phyloP scores from a whole-genome alignment of 2,329 filamentous ascomycete genomes.

The Monilinia vaccinii-corymbosi region DNA sequence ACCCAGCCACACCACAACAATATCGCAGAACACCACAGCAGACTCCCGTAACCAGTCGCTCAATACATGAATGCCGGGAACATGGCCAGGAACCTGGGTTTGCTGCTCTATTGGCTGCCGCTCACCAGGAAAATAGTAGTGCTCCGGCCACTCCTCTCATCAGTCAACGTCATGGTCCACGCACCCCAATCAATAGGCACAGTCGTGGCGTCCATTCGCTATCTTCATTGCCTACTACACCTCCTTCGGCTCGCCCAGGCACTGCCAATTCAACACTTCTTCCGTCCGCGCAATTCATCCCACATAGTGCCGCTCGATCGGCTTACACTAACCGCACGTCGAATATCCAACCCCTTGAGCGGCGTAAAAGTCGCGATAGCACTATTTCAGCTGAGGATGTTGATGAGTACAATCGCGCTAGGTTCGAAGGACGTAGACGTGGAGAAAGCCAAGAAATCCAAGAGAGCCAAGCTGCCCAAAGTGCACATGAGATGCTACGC shows the following conservation, averaged over 20 bases:
- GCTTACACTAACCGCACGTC: constrained; percentile 24
- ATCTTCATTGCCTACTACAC: constrained; percentile 76
- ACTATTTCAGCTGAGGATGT: constrained; percentile 64
- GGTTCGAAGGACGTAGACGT: constrained; percentile 28
- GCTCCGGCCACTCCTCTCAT: constrained; percentile 58
- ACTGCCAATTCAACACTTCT: constrained; percentile 43
- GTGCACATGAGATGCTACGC: constrained; percentile 66
- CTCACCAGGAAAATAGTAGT: constrained; percentile 67
- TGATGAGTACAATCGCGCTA: constrained; percentile 46
- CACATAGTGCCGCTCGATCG: constrained; percentile 48
- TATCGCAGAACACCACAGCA: constrained; percentile 42
- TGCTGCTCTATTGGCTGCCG: constrained; percentile 64
- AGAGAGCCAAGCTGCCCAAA: constrained; percentile 70
- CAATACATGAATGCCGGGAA: constrained; percentile 31
- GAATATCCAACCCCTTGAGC: constrained; percentile 31
- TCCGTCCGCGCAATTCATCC: constrained; percentile 53
- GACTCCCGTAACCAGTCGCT: constrained; percentile 36
- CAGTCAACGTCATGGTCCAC: constrained; percentile 28
- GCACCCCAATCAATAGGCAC: constrained; percentile 49
- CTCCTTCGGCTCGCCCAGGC: constrained; percentile 42
- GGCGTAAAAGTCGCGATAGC: constrained; percentile 67
- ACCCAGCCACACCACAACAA: constrained; percentile 34
- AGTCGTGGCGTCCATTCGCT: constrained; percentile 71
- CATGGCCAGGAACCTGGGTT: constrained; percentile 54
- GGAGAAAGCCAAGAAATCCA: constrained; percentile 52